These are phyloP conservation scores for Pseudonectria buxi DNA, from an alignment of 2,329 filamentous ascomycete genomes.

Conservation along the genomic window DNA sequence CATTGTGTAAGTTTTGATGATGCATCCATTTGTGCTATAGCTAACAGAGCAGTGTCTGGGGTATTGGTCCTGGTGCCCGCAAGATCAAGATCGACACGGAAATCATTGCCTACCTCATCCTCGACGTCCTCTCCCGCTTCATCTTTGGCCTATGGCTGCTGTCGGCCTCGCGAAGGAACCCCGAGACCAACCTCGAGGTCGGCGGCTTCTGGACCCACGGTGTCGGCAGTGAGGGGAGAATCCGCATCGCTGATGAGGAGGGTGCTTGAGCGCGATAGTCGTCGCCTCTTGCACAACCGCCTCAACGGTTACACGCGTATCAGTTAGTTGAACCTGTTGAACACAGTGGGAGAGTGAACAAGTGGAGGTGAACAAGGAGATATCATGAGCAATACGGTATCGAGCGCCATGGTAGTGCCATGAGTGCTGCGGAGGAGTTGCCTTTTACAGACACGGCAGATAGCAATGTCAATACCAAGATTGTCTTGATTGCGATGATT, in stretches of 20 bases:
- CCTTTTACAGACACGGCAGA: no score
- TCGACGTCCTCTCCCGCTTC: slow-evolving; percentile 25
- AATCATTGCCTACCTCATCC: slow-evolving; percentile 24
- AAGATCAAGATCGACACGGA: slow-evolving; percentile 22
- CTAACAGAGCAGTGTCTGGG: slow-evolving; percentile 25
- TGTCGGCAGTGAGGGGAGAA: slow-evolving; percentile 29
- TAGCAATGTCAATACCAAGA: no score
- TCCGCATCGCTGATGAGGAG: slow-evolving; percentile 33
- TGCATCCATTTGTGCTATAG: neutral
- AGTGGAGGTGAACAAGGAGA: no score
- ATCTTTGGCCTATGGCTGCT: slow-evolving; percentile 27
- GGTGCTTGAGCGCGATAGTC: slow-evolving; percentile 11
- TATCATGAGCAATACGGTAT: no score
- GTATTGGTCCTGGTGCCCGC: slow-evolving; percentile 19
- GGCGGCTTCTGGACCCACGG: slow-evolving; percentile 34
- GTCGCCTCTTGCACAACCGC: no score
- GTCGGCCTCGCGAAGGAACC: slow-evolving; percentile 28
- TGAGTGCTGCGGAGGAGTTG: no score
- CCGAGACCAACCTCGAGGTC: slow-evolving; percentile 31
- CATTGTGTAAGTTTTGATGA: slow-evolving; percentile 19
- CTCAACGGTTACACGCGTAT: no score
- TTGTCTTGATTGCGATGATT: no score
- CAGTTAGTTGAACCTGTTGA: no score
- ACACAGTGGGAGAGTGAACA: no score
- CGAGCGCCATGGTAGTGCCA: no score